Evolutionary conservation across 208 protist species (phyloP), one percentile per base, ranked within the genome.

Genomic region (Willaertia magna): DNA sequence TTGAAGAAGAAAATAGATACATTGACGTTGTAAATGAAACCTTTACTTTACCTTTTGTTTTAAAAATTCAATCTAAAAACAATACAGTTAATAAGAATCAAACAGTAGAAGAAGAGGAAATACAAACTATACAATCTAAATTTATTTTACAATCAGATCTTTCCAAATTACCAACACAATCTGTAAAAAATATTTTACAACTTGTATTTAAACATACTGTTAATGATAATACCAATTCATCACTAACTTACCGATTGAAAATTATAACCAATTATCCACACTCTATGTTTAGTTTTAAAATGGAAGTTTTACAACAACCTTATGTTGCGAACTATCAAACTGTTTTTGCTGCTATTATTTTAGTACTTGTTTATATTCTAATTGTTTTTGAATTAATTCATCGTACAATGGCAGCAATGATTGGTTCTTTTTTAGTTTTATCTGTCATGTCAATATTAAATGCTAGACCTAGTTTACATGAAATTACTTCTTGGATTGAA

Each of bases 361-460:
- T 93, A 4, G n/a, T 92, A 9, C 20, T 88, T 44, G 91, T 92
- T 18, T 93, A 93, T 74, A 75, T 85, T 4, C 75, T 92, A 26
- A 92, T 93, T 67, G 84, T 93, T 9, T 93, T 91, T 85, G 90
- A 93, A 59, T 85, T 92, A 26, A 51, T 92, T 26, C 88, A 92
- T 39, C 82, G 90, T 44, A 91, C 90, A 4, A 84, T 91, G 44
- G 90, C 88, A 59, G 87, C 90, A 0, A 85, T 93, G 82, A n/a
- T 92, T 40, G 91, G 91, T 40, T 87, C 91, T n/a, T 87, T 88
- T 26, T 14, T 92, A 6, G 87, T 87, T 34, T 74, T 92, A 11
- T 34, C 78, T 14, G 34, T 85, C 16, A 20, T 79, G 22, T 6
- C 76, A 16, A 9, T 88, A 14, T 12, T 88, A 11, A 40, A 87